Evolutionary conservation across 805 yeast genomes (phyloP).

Genomic region (Ogataea glucozyma): DNA sequence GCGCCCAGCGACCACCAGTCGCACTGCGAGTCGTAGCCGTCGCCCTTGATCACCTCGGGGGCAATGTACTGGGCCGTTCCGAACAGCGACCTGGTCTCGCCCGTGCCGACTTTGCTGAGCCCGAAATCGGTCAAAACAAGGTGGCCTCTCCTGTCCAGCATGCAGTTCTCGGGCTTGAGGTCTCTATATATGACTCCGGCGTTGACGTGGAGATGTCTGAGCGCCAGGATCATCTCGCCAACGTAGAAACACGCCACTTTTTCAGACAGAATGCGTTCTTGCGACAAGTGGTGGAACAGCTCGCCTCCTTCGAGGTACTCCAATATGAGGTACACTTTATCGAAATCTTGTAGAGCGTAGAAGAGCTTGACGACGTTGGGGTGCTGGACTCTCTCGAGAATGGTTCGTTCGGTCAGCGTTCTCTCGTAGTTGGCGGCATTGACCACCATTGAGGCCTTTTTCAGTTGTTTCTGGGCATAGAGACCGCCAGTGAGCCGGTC

Average conservation of each 20-base stretch:
- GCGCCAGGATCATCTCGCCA: conserved; percentile 79
- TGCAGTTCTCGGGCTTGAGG: conserved; percentile 86
- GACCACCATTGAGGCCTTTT: conserved; percentile 77
- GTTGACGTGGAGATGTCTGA: conserved; percentile 65
- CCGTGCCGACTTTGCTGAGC: conserved; percentile 54
- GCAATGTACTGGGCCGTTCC: conserved; percentile 90
- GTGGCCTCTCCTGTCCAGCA: conserved; percentile 76
- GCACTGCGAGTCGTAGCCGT: conserved; percentile 73
- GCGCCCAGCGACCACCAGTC: conserved; percentile 96
- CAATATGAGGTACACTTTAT: conserved; percentile 70
- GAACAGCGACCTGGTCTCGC: conserved; percentile 54
- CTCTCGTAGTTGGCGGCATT: conserved; percentile 60
- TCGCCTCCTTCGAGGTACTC: conserved; percentile 93
- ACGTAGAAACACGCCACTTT: conserved; percentile 72
- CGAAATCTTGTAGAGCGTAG: conserved; percentile 80
- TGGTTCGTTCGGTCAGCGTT: conserved; percentile 77
- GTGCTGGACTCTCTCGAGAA: conserved; percentile 69
- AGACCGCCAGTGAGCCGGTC: conserved; percentile 61
- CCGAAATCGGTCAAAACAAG: conserved; percentile 87
- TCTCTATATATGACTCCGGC: conserved; percentile 87
- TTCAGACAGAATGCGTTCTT: conserved; percentile 50
- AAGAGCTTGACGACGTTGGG: conserved; percentile 80
- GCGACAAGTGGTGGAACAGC: conserved; percentile 62
- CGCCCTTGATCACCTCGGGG: conserved; percentile 81
- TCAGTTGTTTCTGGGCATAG: conserved; percentile 84